A percentile compares a stretch with the other conserved stretches of the same genome.
Evolutionary conservation across 148 eudicot species (phyloP).

Genomic region (Rheum nobile): DNA sequence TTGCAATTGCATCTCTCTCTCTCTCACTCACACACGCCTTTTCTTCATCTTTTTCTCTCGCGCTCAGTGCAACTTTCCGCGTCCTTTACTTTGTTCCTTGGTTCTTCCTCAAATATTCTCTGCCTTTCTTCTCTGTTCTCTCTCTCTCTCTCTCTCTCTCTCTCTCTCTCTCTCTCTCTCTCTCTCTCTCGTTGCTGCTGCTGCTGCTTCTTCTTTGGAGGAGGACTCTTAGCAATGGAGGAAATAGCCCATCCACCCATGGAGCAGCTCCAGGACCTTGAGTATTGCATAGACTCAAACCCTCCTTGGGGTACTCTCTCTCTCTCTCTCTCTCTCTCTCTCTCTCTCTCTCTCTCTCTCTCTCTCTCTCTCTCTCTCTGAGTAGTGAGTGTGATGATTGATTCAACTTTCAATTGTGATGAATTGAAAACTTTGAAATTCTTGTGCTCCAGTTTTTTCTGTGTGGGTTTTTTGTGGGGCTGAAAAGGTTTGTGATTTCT

Average conservation of each 20-base stretch:
- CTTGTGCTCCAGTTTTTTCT: neutral
- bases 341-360: neutral
- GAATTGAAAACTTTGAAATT: neutral
- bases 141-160: neutral
- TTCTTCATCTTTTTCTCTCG: neutral
- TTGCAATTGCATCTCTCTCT: neutral
- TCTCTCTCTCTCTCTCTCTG: neutral
- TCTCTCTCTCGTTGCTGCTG: neutral
- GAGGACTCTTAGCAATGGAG: slow-evolving; percentile 51
- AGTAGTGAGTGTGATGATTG: neutral
- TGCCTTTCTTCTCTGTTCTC: slow-evolving; percentile 3
- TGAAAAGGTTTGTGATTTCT: neutral
- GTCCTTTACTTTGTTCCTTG: slow-evolving; percentile 2
- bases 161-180: no score
- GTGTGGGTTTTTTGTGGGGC: neutral
- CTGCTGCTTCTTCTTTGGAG: slow-evolving; percentile 6
- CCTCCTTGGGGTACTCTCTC: slow-evolving; percentile 80
- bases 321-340: slow-evolving; percentile 2
- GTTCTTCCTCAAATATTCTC: slow-evolving; percentile 1
- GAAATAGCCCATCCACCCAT: slow-evolving; percentile 82
- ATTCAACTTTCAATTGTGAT: neutral
- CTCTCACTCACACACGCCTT: no score
- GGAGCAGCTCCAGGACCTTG: slow-evolving; percentile 99
- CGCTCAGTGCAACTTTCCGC: neutral
- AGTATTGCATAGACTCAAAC: slow-evolving; percentile 96